Evolutionary conservation across 805 yeast genomes (phyloP), one percentile per base, ranked within the genome.

Genomic region (Suhomyces prunicola): DNA sequence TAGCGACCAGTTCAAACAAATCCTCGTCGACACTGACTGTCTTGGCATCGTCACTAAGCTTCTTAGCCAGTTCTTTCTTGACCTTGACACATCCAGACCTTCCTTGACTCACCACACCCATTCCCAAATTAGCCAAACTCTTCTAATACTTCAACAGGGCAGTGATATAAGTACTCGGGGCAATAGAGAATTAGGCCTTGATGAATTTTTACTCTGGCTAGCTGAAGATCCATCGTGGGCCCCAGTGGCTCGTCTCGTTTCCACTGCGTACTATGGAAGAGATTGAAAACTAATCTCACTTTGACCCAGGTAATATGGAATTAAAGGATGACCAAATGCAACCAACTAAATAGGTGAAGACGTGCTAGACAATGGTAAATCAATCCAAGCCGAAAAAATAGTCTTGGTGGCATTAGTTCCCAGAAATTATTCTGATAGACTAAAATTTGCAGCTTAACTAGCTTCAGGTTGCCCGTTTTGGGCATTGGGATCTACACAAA

Each of bases 181-280:
- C 6, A 10, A 15, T 3, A 39, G 24, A 9, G 4, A 39, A 24
- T 6, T 33, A 9, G 42, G n/a, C 9, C 50, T 57, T 19, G 47
- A 54, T 22, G 54, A 56, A 13, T 56, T 61, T 44, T 33, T 60
- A 33, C 23, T 50, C 17, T 61, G 65, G 65, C 27, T 59, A 13
- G 45, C 41, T 42, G 42, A 39, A 19, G 24, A 39, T 39, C 33
- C 46, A 7, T 47, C 46, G 7, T 39, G 54, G 26, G 26, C 17
- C n/a, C 40, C 35, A 19, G 39, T 62, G 27, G 63, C 64, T 5
- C 56, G 48, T 27, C 26, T 33, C 12, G 48, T 58, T 22, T 58
- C 55, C 42, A 27, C 29, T 9, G 42, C 26, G 5, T 53, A 57
- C 33, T 61, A 56, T 45, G 62, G 59, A 9, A 42, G 15, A 39